Evolutionary conservation across 805 yeast species (phyloP).

Genomic region (Teunomyces tritomae): DNA sequence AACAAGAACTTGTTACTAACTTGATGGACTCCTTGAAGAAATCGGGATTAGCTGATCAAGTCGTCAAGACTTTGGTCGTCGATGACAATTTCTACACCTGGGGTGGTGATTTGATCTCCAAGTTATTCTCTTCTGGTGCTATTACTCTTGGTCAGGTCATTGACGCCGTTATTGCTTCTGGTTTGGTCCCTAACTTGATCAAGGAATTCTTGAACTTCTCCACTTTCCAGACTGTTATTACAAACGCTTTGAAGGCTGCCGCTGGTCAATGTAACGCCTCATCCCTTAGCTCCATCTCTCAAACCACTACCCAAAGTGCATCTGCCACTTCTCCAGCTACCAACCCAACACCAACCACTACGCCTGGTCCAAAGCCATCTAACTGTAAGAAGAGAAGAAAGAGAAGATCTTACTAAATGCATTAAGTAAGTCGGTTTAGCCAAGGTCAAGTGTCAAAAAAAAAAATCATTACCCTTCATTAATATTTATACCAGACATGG

Average conservation of each 20-base stretch:
- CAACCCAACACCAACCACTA: conserved; percentile 9
- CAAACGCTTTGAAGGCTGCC: conserved; percentile 44
- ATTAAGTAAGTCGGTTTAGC: neutral
- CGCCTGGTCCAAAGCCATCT: conserved; percentile 6
- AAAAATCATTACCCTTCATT: neutral
- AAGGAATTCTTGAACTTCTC: conserved; percentile 36
- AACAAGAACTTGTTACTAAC: conserved; percentile 18
- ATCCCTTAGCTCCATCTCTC: conserved; percentile 22
- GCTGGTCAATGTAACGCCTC: conserved; percentile 35
- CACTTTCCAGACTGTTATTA: conserved; percentile 39
- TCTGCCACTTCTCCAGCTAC: conserved; percentile 11
- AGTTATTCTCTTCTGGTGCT: conserved; percentile 28
- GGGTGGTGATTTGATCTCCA: conserved; percentile 37
- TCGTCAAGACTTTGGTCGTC: conserved; percentile 35
- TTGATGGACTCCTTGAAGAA: conserved; percentile 43
- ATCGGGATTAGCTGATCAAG: conserved; percentile 41
- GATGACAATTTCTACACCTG: conserved; percentile 35
- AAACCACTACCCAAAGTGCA: conserved; percentile 21
- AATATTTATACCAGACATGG: conserved; percentile 2
- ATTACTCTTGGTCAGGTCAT: conserved; percentile 26
- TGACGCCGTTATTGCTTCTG: conserved; percentile 32
- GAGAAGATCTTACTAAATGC: conserved; percentile 23
- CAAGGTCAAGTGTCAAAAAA: neutral
- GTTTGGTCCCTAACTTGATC: conserved; percentile 36
- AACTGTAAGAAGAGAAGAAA: conserved; percentile 19